Percentiles rank a stretch among this genome's conserved stretches.
Conservation (phyloP, 192 early-diverging fungal genomes). For the Paraglomus brasilianum region DNA sequence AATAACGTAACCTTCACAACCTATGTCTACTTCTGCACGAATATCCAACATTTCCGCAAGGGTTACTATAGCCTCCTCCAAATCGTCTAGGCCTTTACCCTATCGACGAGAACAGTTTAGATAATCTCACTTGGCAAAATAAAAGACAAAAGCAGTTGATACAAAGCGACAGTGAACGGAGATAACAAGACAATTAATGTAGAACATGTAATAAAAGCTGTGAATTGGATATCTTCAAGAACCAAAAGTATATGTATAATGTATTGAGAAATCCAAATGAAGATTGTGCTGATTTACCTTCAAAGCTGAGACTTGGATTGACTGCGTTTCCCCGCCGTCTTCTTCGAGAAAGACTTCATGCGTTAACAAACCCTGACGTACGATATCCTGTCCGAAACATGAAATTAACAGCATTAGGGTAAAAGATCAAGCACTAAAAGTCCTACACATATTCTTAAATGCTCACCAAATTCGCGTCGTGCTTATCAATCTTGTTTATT, state of each 20-base stretch:
- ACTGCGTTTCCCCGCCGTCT: slow-evolving; percentile 88
- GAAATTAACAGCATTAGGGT: background rate
- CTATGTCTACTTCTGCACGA: slow-evolving; percentile 74
- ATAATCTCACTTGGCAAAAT: too few relatives aligned
- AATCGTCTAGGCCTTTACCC: slow-evolving; percentile 78
- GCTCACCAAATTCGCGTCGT: slow-evolving; percentile 61
- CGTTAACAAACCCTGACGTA: slow-evolving; percentile 61
- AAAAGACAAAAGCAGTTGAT: too few relatives aligned
- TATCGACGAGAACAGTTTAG: slow-evolving; percentile 20
- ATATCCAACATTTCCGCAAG: slow-evolving; percentile 87
- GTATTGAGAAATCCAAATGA: background rate
- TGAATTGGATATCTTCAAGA: too few relatives aligned
- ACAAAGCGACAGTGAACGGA: too few relatives aligned
- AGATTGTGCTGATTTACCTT: slow-evolving; percentile 43
- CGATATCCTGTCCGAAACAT: slow-evolving; percentile 36
- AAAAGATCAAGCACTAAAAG: background rate
- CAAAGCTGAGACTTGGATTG: slow-evolving; percentile 86
- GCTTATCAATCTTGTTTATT: slow-evolving; percentile 98
- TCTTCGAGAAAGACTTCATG: slow-evolving; percentile 88
- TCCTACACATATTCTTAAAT: slow-evolving; percentile 36
- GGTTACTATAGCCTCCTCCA: slow-evolving; percentile 86
- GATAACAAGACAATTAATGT: too few relatives aligned
- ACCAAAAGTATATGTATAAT: background rate
- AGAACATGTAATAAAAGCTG: too few relatives aligned
- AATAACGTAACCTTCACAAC: slow-evolving; percentile 81